Evolutionary conservation across 2,329 filamentous ascomycete genomes (phyloP).

Genomic region (Aphanocladium album): DNA sequence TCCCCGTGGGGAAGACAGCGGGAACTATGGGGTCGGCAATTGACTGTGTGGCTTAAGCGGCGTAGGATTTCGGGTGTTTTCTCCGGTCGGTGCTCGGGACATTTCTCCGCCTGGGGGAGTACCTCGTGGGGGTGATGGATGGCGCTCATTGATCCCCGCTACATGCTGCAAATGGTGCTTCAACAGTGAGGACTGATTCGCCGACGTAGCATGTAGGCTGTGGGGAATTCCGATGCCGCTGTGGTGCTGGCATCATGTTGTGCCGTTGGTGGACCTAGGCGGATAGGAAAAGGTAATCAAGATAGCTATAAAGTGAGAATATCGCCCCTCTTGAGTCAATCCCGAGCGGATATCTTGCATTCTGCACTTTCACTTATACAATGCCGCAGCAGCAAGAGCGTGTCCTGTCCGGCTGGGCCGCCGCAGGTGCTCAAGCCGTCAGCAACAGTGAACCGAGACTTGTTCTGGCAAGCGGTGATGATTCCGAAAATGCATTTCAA

Average conservation of each 20-base stretch:
- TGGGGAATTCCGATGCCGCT: neutral
- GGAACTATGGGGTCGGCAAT: constrained; percentile 4
- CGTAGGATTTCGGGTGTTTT: constrained; percentile 6
- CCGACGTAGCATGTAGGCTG: neutral
- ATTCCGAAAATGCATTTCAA: constrained; percentile 35
- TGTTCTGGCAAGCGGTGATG: constrained; percentile 18
- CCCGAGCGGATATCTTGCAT: neutral
- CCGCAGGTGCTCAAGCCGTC: constrained; percentile 22
- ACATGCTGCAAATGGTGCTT: neutral
- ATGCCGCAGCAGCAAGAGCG: constrained; percentile 14
- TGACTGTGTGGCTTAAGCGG: neutral
- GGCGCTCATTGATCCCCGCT: neutral
- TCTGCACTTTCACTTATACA: neutral
- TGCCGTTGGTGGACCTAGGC: neutral
- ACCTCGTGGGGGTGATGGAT: neutral
- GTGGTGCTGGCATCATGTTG: neutral
- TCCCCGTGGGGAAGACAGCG: neutral
- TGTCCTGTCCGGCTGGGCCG: constrained; percentile 20
- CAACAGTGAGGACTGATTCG: neutral
- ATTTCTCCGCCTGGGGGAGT: neutral
- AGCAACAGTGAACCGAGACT: constrained; percentile 22
- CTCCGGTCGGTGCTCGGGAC: constrained; percentile 3
- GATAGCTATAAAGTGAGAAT: neutral
- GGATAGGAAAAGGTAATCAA: neutral
- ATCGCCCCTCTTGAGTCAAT: neutral